Base-by-base conservation (phyloP, 2,329 filamentous ascomycete genomes). In the Aspergillus glaucus region DNA sequence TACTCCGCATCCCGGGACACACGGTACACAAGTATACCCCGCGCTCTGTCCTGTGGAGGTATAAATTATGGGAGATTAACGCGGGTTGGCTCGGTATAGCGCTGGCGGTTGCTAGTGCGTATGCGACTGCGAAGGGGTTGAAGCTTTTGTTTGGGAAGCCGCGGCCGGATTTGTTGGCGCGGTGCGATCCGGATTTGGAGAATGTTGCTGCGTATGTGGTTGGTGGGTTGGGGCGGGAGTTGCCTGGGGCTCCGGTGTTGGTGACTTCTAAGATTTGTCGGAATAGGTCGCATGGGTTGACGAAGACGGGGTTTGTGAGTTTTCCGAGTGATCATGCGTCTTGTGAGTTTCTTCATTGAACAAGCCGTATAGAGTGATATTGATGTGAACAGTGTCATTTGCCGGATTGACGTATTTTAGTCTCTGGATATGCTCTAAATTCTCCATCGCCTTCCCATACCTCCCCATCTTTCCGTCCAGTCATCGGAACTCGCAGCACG, bases 11-110 rank as follows among this genome's bases (percentile, higher is more conserved):
- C 1, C 89, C 89, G 1, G 88, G 87, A 3, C 78, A 80, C 5
- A 84, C 83, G 1, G 82, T 85, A 1, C 78, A 80, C 14, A 75
- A 75, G 39, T 76, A 78, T 17, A 84, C 85, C 0, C 82, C 87
- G 1, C 78, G 77, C 54, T 68, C 77, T 3, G 70, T 88, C 47
- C 75, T 91, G 41, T 90, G 88, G 84, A 81, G 80, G 63, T 80
- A 88, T 55, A 95, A 93, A 71, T 67, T 95, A 1, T 96, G 92
- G 90, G 91, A 96, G 67, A 83, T 88, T 66, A 89, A 96, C 64
- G 83, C 82, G 2, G 90, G 88, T 50, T 88, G 86, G 82, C 81
- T 95, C 60, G 91, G 91, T 0, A 77, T 95, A 2, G 87, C 77
- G 1, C 75, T 95, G 15, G 82, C 87, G 2, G 74, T 89, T 8